phyloP scores from a whole-genome alignment of 208 protist genomes.

The Strigomonas culicis region DNA sequence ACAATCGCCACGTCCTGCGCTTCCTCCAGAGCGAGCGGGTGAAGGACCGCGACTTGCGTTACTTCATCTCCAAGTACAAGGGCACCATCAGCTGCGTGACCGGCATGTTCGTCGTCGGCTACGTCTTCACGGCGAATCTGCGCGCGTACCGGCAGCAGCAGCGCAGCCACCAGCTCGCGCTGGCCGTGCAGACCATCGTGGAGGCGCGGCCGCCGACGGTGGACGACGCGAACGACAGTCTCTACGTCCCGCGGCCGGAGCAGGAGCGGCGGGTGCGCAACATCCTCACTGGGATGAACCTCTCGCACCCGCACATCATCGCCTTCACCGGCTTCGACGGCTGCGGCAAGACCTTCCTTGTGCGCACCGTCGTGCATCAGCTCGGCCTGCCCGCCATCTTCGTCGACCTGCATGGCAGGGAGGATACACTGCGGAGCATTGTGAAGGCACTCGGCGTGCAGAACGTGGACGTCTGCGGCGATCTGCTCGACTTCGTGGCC shows the following conservation, averaged over 20 bases:
- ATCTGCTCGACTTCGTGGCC: constrained; percentile 68
- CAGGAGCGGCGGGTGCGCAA: constrained; percentile 30
- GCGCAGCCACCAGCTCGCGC: constrained; percentile 40
- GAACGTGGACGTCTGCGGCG: constrained; percentile 81
- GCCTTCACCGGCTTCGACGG: constrained; percentile 58
- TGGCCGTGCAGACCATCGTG: constrained; percentile 27
- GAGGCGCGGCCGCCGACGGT: neutral
- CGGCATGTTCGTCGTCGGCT: constrained; percentile 43
- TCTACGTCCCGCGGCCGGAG: constrained; percentile 14
- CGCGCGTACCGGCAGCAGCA: constrained; percentile 43
- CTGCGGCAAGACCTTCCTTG: constrained; percentile 50
- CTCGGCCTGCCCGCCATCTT: constrained; percentile 58
- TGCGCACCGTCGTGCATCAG: constrained; percentile 41
- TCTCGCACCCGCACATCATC: constrained; percentile 36
- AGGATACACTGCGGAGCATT: constrained; percentile 61
- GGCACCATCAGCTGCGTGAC: constrained; percentile 56
- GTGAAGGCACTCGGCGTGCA: constrained; percentile 64
- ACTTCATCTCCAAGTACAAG: constrained; percentile 64
- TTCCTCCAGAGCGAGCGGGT: constrained; percentile 39
- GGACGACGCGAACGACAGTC: neutral
- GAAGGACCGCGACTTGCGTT: constrained; percentile 53
- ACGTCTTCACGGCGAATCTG: constrained; percentile 57
- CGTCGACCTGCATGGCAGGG: constrained; percentile 59
- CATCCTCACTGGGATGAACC: constrained; percentile 28
- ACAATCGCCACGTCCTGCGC: constrained; percentile 44